A percentile compares a stretch with the other conserved stretches of the same genome.
phyloP scores from a whole-genome alignment of 371 early-diverging fungal genomes.

The Blakeslea trispora region DNA sequence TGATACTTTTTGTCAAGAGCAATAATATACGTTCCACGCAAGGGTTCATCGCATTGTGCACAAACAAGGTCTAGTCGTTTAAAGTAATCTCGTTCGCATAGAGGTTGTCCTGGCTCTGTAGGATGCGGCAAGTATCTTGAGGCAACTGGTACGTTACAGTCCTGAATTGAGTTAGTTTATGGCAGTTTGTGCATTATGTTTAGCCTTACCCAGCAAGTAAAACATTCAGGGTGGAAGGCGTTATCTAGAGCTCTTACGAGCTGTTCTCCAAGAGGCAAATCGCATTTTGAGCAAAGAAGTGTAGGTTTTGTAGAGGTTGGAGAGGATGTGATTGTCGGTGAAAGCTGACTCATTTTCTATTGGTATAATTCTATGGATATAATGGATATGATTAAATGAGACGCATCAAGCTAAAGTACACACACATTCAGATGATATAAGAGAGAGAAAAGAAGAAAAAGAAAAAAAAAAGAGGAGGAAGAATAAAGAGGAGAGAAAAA shows the following conservation, averaged over 20 bases:
- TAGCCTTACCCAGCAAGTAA: constrained; percentile 79
- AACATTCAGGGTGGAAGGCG: constrained; percentile 97
- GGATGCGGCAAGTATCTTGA: constrained; percentile 82
- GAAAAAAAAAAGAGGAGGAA: not conserved
- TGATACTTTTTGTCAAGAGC: constrained; percentile 93
- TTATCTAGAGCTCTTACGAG: constrained; percentile 89
- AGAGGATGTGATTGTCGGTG: not conserved
- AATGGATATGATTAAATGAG: not conserved
- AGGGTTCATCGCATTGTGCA: constrained; percentile 84
- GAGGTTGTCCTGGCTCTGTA: constrained; percentile 62
- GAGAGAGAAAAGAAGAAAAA: not conserved
- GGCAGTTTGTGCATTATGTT: not conserved
- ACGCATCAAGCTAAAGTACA: not conserved
- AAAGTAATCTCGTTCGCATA: constrained; percentile 91
- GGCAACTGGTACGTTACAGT: constrained; percentile 80
- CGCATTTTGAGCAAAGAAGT: constrained; percentile 88
- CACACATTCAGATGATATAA: not conserved
- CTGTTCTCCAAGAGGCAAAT: constrained; percentile 84
- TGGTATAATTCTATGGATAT: not conserved
- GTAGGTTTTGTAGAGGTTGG: constrained; percentile 48
- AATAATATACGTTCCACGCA: constrained; percentile 90
- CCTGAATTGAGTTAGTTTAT: constrained; percentile 45
- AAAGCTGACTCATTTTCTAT: constrained; percentile 6
- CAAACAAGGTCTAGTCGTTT: constrained; percentile 85
- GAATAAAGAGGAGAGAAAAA: not conserved